These are phyloP conservation scores for Ceratobasidium papillatum DNA, from an alignment of 1,284 basidiomycete genomes.

Conservation along the genomic window DNA sequence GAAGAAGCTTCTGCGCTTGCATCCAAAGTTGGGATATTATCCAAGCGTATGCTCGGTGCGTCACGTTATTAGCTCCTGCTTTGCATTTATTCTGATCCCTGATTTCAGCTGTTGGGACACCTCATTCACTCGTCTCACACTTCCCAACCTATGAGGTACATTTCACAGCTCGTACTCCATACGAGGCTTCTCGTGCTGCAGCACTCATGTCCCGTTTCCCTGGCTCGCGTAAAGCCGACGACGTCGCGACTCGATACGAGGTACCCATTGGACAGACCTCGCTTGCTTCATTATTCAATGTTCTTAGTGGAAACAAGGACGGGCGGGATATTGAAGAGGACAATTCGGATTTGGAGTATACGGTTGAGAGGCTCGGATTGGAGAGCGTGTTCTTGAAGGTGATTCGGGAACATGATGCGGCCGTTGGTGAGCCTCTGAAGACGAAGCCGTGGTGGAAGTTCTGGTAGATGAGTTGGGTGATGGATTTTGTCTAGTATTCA, in stretches of 20 bases:
- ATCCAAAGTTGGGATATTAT: conserved; percentile 75
- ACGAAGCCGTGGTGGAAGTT: conserved; percentile 22
- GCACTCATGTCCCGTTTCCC: conserved; percentile 68
- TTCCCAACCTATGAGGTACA: conserved; percentile 82
- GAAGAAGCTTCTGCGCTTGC: conserved; percentile 83
- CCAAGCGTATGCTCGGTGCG: conserved; percentile 71
- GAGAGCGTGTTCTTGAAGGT: conserved; percentile 80
- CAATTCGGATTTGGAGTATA: conserved; percentile 68
- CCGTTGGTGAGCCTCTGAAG: background rate
- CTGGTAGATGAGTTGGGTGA: background rate
- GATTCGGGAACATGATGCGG: conserved; percentile 55
- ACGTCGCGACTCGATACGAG: conserved; percentile 80
- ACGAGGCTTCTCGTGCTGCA: conserved; percentile 65
- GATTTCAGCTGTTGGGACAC: conserved; percentile 68
- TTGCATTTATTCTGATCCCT: background rate
- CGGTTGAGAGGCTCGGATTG: conserved; percentile 71
- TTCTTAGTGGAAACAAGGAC: conserved; percentile 14
- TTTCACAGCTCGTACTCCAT: conserved; percentile 69
- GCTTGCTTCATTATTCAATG: conserved; percentile 42
- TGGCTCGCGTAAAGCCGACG: conserved; percentile 71
- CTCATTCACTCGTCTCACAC: conserved; percentile 66
- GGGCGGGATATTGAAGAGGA: conserved; percentile 48
- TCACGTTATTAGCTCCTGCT: conserved; percentile 5
- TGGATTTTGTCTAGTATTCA: background rate
- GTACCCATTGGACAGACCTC: conserved; percentile 61